Evolutionary conservation across 2,329 filamentous ascomycete genomes (phyloP), one percentile per base, ranked within the genome.

Genomic region (Stagonosporopsis tanaceti): DNA sequence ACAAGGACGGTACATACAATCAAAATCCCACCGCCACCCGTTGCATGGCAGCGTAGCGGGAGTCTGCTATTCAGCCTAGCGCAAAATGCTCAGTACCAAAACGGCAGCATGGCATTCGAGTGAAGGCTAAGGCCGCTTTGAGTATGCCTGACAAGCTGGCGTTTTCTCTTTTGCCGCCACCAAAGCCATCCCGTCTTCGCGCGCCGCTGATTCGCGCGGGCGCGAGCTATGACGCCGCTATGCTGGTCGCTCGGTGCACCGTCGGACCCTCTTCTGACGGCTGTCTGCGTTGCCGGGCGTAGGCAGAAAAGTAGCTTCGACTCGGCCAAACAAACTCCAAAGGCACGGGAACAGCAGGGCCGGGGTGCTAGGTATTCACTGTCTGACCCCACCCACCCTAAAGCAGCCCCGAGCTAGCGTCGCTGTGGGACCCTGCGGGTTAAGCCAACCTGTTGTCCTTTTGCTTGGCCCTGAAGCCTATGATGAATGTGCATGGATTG

Each of bases 401-500:
- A 72, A 72, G 71, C 70, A 72, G 70, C 71, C 63, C 64, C 57
- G 60, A 65, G 55, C 65, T 69, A 69, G 68, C 62, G 50, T 47
- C 34, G 35, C 41, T 60, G 57, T 50, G 47, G 34, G 42, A 52
- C 46, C 61, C 44, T 47, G 44, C 44, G 71, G 68, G 62, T 54
- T 58, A 57, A 68, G 66, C 70, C 67, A 72, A 53, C 67, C 63
- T 70, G 67, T 67, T 64, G 64, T 58, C 64, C 62, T 63, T 69
- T 45, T 60, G 63, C 72, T 74, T 75, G 71, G 70, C 71, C 53
- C 48, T 5, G 57, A 65, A 73, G 72, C 72, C 73, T 72, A 74
- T 76, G 71, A 75, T 76, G 73, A 66, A 67, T 62, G 65, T 70
- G 63, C 64, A 68, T 68, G 71, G 69, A 66, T 54, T 50, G 51